Base-by-base conservation (phyloP, 495 filamentous ascomycete species). In the Annulohypoxylon stygium region DNA sequence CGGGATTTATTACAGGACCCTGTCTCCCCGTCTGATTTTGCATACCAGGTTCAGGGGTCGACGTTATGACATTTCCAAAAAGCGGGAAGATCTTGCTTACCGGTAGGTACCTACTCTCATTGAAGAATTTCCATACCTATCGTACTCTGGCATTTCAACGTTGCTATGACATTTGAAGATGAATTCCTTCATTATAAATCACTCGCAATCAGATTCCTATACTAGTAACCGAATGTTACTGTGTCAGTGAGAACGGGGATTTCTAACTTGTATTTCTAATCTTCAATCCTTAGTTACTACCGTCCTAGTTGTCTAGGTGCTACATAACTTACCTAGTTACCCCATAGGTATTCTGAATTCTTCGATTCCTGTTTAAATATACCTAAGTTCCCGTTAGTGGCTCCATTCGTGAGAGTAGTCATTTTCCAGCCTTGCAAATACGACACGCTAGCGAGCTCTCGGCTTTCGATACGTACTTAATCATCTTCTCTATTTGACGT, bases 1-100 rank as follows among this genome's bases (percentile, higher is more conserved):
- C 64, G 60, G 54, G 11, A 45, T 65, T 72, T 53, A 68, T 63
- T 68, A 18, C 33, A 51, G 43, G 26, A 55, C 58, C 48, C 58
- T 69, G 36, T 55, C 66, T 16, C 20, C 26, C 51, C 51, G 47
- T 68, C 33, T 20, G 45, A 47, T 43, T 36, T 36, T 61, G 16
- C 67, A 33, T n/a, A 7, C 41, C 14, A 14, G 60, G 26, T 59
- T 34, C 1, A 20, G 60, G 39, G 25, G 55, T 69, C 50, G 45
- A 51, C 48, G 41, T 55, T 60, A 33, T 53, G 43, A 53, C 26
- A 60, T 60, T 25, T 58, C 7, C 16, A 12, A 4, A 34, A 23
- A 23, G 20, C 16, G 26, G 30, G 33, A 20, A 59, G 16, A 59
- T 41, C 48, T 33, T 53, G 34, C 23, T 8, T 34, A 34, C 39